A percentile compares a stretch with the other conserved stretches of the same genome.
These are phyloP conservation scores for Gnomoniopsis sp. DNA, from an alignment of 2,329 filamentous ascomycete species.

Conservation along the genomic window DNA sequence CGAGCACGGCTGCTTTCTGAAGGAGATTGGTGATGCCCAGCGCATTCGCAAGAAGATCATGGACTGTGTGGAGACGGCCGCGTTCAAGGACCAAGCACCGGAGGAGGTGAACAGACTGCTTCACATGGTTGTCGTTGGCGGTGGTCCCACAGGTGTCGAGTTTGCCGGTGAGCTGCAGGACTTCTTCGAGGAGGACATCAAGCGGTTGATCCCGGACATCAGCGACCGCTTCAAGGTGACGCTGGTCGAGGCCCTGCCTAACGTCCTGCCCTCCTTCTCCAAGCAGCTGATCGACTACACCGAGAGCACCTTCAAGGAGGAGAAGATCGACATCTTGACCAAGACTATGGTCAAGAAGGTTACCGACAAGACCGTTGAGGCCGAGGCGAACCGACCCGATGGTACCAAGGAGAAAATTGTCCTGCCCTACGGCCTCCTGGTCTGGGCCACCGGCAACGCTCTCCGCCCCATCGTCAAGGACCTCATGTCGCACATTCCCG, in stretches of 20 bases:
- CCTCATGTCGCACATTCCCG: constrained; percentile 86
- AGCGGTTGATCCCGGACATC: constrained; percentile 97
- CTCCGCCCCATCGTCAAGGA: constrained; percentile 86
- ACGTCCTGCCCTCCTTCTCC: constrained; percentile 95
- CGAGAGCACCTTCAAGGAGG: constrained; percentile 97
- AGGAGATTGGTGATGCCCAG: constrained; percentile 96
- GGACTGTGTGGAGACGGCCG: constrained; percentile 98
- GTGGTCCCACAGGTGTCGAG: constrained; percentile 94
- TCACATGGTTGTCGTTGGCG: constrained; percentile 95
- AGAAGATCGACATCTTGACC: constrained; percentile 94
- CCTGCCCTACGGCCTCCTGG: constrained; percentile 91
- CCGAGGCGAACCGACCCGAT: constrained; percentile 75
- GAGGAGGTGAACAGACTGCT: constrained; percentile 91
- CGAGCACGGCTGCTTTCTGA: constrained; percentile 96
- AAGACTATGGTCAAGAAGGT: constrained; percentile 99
- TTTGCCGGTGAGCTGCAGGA: constrained; percentile 98
- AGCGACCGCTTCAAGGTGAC: constrained; percentile 94
- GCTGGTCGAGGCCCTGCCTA: constrained; percentile 93
- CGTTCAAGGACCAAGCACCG: constrained; percentile 89
- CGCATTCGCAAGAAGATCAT: constrained; percentile 97
- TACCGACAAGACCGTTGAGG: constrained; percentile 88
- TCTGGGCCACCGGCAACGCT: constrained; percentile 98
- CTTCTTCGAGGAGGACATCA: constrained; percentile 97
- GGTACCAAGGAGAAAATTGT: constrained; percentile 77
- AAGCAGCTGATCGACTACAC: constrained; percentile 99